These are phyloP conservation scores for Silene noctiflora DNA, from an alignment of 179 eudicot species.

Conservation along the genomic window DNA sequence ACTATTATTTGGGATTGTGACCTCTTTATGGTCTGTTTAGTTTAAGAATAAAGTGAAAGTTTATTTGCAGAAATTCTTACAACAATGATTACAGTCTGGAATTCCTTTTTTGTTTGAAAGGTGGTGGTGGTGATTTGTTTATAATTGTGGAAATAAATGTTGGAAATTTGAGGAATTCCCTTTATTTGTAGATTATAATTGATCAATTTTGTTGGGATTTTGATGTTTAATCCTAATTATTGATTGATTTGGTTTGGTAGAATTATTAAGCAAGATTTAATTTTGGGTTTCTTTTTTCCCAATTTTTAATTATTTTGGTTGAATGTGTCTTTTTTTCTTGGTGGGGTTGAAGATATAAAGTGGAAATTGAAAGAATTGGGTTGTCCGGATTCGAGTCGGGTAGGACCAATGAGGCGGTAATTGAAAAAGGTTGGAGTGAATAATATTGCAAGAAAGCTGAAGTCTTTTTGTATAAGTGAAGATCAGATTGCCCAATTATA, in stretches of 20 bases:
- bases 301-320: neutral
- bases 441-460: slow-evolving; percentile 13
- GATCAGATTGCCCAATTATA: slow-evolving; percentile 30
- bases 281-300: neutral
- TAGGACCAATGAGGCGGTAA: no score
- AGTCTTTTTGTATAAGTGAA: slow-evolving; percentile 20
- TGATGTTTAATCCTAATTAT: slow-evolving; percentile 9
- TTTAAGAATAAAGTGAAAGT: slow-evolving; percentile 24
- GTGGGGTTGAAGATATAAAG: slow-evolving; percentile 19
- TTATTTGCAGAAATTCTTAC: slow-evolving; percentile 12
- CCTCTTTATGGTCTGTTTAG: slow-evolving; percentile 25
- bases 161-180: slow-evolving; percentile 10
- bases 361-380: slow-evolving; percentile 8
- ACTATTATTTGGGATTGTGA: slow-evolving; percentile 25
- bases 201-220: slow-evolving; percentile 10
- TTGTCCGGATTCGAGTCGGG: neutral
- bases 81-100: slow-evolving; percentile 35
- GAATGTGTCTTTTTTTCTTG: slow-evolving; percentile 19
- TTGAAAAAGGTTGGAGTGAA: slow-evolving; percentile 17
- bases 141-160: slow-evolving; percentile 7
- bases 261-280: neutral
- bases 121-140: no score
- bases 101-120: slow-evolving; percentile 2
- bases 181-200: neutral
- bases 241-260: slow-evolving; percentile 13